Base-by-base conservation (phyloP, 2,329 filamentous ascomycete genomes). In the Lachnellula willkommii region DNA sequence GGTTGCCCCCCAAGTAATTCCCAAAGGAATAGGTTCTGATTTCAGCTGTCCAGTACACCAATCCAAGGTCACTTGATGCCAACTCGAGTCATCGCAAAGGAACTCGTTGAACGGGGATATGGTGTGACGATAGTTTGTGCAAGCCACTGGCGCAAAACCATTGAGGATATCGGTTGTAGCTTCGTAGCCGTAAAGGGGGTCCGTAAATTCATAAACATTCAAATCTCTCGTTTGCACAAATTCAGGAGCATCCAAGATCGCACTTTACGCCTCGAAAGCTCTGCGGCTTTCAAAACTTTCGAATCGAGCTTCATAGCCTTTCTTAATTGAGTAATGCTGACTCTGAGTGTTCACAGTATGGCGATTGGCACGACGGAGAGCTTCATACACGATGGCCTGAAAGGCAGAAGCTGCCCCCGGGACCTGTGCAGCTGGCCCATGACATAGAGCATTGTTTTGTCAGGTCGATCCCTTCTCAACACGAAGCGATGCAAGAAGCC, bases 71-170 rank as follows among this genome's bases (percentile, higher is more conserved):
- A 64, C 50, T 42, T 65, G 22, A 55, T 58, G 40, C 62, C 62
- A 3, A 39, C 63, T 11, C 52, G 58, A 3, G 54, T 49, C 11
- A 63, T 65, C 11, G 53, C 58, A 3, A 63, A 62, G 28, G 49
- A 47, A 0, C 57, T 66, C 9, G 61, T 74, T 12, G 59, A 64
- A 11, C 65, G 70, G 5, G 76, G 75, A 3, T 78, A 75, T 54
- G 65, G 72, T 8, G 65, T 76, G 3, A 75, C 71, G 2, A 74
- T 77, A 59, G 69, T 79, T 17, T 69, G 69, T 5, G 72, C 72
- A 2, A 62, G 65, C 0, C 59, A 69, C 7, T 77, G 73, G 61
- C 64, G 72, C 47, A 57, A 65, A 2, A 55, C 66, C 8, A 66
- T 76, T 50, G 69, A 70, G 50, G 63, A 64, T 2, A 69, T 70